Evolutionary conservation across 2,329 filamentous ascomycete genomes (phyloP).

Genomic region (Sclerotinia subarctica): DNA sequence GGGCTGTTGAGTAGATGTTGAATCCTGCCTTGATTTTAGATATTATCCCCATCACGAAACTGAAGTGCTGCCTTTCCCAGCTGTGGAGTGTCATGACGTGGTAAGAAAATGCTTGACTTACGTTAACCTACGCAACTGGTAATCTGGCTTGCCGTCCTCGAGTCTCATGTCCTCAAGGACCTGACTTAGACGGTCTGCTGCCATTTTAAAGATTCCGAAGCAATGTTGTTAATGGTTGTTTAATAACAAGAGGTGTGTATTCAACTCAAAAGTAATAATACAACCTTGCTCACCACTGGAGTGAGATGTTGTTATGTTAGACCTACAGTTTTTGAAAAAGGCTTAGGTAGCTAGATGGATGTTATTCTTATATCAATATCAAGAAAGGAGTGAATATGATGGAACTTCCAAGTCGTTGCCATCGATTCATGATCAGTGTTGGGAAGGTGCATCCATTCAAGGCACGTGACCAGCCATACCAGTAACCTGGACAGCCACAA

Average conservation of each 20-base stretch:
- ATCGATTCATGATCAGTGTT: background rate
- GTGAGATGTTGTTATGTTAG: background rate
- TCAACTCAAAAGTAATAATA: background rate
- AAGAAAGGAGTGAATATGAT: background rate
- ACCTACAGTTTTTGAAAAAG: background rate
- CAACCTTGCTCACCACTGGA: background rate
- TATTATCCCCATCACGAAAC: background rate
- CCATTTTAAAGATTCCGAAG: conserved; percentile 2
- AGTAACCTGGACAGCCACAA: background rate
- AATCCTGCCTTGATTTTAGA: background rate
- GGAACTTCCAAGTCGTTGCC: background rate
- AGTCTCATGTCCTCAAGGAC: conserved; percentile 1
- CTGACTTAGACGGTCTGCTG: background rate
- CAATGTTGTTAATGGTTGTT: background rate
- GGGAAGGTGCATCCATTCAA: background rate
- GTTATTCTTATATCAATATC: background rate
- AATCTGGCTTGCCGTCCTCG: conserved; percentile 14
- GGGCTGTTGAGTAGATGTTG: conserved; percentile 2
- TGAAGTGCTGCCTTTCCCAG: background rate
- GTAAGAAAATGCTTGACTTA: background rate
- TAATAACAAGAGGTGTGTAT: background rate
- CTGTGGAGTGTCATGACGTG: background rate
- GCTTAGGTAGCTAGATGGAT: background rate
- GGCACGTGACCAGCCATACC: background rate
- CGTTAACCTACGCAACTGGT: conserved; percentile 11